Percentiles rank a stretch among this genome's conserved stretches.
phyloP scores from a whole-genome alignment of 2,329 filamentous ascomycete genomes.

The Epichloe uncinata region DNA sequence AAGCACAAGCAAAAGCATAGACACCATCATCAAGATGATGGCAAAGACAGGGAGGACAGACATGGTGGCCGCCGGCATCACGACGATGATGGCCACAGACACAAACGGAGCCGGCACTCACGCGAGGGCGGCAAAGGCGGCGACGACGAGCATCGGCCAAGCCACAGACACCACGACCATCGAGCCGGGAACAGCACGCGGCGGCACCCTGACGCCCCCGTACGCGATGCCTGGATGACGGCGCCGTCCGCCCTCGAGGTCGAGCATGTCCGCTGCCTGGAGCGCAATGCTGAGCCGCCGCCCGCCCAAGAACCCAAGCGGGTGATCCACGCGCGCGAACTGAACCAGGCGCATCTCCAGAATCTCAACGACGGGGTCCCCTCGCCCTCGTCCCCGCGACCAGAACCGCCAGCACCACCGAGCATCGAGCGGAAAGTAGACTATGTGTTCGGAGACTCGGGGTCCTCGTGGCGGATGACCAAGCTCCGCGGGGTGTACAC shows the following conservation, averaged over 20 bases:
- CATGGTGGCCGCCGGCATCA: conserved; percentile 20
- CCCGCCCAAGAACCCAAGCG: conserved; percentile 49
- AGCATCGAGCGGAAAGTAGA: conserved; percentile 44
- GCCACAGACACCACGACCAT: conserved; percentile 12
- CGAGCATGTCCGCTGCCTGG: conserved; percentile 60
- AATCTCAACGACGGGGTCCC: conserved; percentile 38
- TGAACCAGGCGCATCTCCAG: conserved; percentile 51
- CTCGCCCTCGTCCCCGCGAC: neutral
- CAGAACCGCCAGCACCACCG: neutral
- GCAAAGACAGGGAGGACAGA: conserved; percentile 15
- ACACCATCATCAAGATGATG: conserved; percentile 30
- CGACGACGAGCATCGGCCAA: conserved; percentile 29
- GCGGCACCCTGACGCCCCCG: conserved; percentile 39
- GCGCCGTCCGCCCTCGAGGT: conserved; percentile 69
- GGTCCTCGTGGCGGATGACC: conserved; percentile 92
- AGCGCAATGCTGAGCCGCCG: conserved; percentile 38
- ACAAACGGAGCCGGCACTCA: conserved; percentile 47
- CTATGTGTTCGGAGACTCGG: conserved; percentile 81
- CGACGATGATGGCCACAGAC: conserved; percentile 32
- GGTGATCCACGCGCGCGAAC: conserved; percentile 64
- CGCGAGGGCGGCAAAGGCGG: conserved; percentile 26
- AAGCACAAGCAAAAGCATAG: conserved; percentile 35
- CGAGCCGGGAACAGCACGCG: conserved; percentile 37
- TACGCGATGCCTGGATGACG: conserved; percentile 91
- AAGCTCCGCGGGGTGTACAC: conserved; percentile 79